Evolutionary conservation across 208 protist species (phyloP), one percentile per base, ranked within the genome.

Genomic region (Acanthamoeba triangularis): DNA sequence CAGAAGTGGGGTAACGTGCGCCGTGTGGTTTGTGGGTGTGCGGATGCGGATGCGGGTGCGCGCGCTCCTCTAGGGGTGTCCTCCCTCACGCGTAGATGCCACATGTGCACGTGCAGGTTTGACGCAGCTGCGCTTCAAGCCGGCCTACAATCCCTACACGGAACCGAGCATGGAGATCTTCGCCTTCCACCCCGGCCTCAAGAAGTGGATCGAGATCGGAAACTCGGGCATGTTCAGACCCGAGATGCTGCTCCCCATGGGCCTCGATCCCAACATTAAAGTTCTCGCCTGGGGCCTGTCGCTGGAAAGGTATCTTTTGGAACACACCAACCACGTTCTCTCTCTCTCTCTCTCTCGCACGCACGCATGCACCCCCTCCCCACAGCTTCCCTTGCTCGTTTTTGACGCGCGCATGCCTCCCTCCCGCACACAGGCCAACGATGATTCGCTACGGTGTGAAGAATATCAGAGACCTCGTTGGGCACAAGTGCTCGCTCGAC

Each of bases 131-230:
- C 98, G 98, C 95, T 99, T 99, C 98, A 99, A 99, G 98, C 99
- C 99, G 28, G 99, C 99, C 52, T 99, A 99, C 98, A 99, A 99
- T 97, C 99, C 99, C 30, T 99, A 99, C 98, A 99, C 99, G 30
- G 99, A 99, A 98, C 99, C 99, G 37, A 99, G 99, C 33, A 99
- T 99, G 99, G 99, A 99, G 96, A 99, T 99, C 93, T 99, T 99
- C 96, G 98, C 98, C 95, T 99, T 98, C 96, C 99, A 99, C 97
- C 97, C 96, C 76, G 98, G 98, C 20, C 97, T 99, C 23, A 97
- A 98, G 67, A 99, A 99, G 95, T 99, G 98, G 99, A 98, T 99
- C 44, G 99, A 99, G 96, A 98, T 99, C 49, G 99, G 99, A 90
- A 99, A 99, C 98, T 99, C 98, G 95, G 99, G 99, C 72, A 97